Conservation (phyloP, 495 filamentous ascomycete genomes). For the Daldinia decipiens region DNA sequence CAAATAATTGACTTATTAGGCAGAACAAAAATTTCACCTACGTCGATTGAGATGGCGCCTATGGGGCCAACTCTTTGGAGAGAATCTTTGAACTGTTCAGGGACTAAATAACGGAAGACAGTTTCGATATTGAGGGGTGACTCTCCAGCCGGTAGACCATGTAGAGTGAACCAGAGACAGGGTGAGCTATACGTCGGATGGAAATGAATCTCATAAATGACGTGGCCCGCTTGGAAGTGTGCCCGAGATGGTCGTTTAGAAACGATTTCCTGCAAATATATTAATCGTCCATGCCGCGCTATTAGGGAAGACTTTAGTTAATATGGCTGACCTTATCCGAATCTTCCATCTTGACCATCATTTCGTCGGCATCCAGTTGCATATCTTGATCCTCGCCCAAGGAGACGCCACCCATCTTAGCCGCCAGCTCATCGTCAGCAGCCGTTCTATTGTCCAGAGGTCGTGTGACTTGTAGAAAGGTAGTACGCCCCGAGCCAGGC, state of each 20-base stretch:
- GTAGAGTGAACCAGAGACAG: conserved; percentile 67
- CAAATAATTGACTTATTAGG: conserved; percentile 58
- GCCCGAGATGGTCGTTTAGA: conserved; percentile 40
- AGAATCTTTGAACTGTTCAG: conserved; percentile 65
- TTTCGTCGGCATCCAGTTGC: conserved; percentile 39
- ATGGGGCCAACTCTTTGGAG: conserved; percentile 70
- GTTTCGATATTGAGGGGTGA: conserved; percentile 65
- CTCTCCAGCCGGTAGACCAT: conserved; percentile 56
- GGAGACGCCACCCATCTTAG: conserved; percentile 52
- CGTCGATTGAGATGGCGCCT: conserved; percentile 80
- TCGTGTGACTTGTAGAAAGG: conserved; percentile 60
- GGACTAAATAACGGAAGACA: conserved; percentile 76
- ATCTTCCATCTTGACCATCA: conserved; percentile 58
- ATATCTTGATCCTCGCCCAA: conserved; percentile 33
- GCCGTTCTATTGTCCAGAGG: conserved; percentile 53
- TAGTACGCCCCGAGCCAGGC: conserved; percentile 48
- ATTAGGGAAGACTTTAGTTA: conserved; percentile 39
- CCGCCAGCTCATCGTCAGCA: conserved; percentile 55
- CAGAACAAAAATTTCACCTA: conserved; percentile 62
- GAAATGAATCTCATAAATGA: conserved; percentile 69
- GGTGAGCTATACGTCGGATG: conserved; percentile 67
- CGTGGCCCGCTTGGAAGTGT: conserved; percentile 62
- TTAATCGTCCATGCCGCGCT: conserved; percentile 48
- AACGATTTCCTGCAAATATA: conserved; percentile 49
- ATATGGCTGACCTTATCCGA: conserved; percentile 55